Base-by-base conservation (phyloP, 768 basidiomycete species). In the Agrocybe chaxingu region DNA sequence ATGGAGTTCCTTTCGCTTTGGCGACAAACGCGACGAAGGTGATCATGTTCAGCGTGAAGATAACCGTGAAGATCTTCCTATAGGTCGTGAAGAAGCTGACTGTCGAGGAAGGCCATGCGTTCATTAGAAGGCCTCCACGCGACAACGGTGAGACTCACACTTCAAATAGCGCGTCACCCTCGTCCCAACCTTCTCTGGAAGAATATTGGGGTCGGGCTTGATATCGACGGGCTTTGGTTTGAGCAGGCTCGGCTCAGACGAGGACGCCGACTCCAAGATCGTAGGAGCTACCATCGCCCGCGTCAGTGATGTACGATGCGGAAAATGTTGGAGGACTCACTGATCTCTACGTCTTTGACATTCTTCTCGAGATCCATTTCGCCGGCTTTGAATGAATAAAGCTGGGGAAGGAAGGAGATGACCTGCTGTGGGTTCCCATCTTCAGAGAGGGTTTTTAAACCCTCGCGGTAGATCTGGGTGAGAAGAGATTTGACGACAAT, bases 11-110 rank as follows among this genome's bases (percentile, higher is more conserved):
- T 42, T 67, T 61, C 4, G 68, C 66, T 29, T 63, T 65, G 37
- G 65, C 63, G 39, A 73, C 45, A 47, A 72, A 55, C 34, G 59
- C 67, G 38, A 82, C 69, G 60, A 82, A 73, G 7, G 77, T 66
- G 19, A 69, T 70, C 53, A 81, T 57, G 61, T 83, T 83, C 30
- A 70, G 64, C 42, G 70, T 57, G 64, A 82, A 81, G 39, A 81
- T 73, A 35, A 82, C 61, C 8, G 73, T 70, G 65, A 83, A 83
- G 1, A 80, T 70, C 52, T 77, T 71, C 48, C 81, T 70, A 59
- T 83, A 83, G 8, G 67, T 60, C 5, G 67, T 61, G 50, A 69
- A 72, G 55, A 80, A 62, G 39, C 52, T 60, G 42, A 58, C 63
- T 65, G 35, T 7, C 33, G 19, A 12, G 13, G 43, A 38, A 41